Conservation (phyloP, 2,329 filamentous ascomycete species). For the Talaromyces islandicus region DNA sequence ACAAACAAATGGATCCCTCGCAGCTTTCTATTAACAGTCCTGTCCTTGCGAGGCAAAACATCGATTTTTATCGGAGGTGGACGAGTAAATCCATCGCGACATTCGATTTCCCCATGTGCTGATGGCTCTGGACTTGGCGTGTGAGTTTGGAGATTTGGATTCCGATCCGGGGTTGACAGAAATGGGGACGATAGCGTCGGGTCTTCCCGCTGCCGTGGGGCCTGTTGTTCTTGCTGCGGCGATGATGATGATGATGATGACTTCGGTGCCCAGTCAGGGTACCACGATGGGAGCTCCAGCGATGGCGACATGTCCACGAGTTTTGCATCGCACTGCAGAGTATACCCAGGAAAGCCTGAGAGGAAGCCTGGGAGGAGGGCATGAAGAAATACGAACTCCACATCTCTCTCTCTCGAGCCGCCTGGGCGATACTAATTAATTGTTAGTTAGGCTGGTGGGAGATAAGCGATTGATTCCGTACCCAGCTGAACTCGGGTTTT, state of each 20-base stretch:
- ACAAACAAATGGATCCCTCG: slow-evolving; percentile 23
- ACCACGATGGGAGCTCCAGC: neutral
- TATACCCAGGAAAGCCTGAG: neutral
- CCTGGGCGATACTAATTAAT: neutral
- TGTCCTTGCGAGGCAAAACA: slow-evolving; percentile 2
- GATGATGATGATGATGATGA: neutral
- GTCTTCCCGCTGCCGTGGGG: neutral
- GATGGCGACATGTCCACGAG: neutral
- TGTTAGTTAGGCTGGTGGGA: neutral
- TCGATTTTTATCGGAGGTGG: neutral
- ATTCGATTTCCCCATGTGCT: neutral
- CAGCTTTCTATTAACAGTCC: slow-evolving; percentile 7
- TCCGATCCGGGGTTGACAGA: neutral
- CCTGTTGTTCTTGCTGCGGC: neutral
- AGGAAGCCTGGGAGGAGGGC: neutral
- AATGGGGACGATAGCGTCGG: neutral
- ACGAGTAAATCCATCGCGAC: neutral
- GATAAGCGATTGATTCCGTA: neutral
- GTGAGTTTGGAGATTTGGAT: neutral
- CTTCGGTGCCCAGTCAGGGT: neutral
- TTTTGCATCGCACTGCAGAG: neutral
- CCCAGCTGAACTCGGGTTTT: neutral
- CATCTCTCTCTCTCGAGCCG: neutral
- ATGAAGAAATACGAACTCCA: neutral
- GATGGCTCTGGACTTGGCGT: neutral